Evolutionary conservation across 768 basidiomycete genomes (phyloP).

Genomic region (Podaxis mareebaensis): DNA sequence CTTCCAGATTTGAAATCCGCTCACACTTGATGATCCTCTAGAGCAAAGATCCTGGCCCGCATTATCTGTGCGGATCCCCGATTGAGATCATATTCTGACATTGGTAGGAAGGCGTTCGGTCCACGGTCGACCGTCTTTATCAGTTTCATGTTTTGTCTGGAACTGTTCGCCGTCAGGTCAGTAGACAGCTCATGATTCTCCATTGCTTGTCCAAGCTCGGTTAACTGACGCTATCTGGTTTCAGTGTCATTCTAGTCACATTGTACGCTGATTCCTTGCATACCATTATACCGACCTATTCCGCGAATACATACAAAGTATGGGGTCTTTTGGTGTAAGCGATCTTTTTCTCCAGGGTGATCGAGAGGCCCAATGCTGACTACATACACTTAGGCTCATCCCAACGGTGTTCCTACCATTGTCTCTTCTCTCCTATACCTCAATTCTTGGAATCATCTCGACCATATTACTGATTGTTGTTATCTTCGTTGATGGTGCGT

Average conservation of each 20-base stretch:
- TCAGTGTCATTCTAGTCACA: conserved; percentile 83
- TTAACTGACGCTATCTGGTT: not conserved
- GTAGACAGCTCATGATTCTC: conserved; percentile 17
- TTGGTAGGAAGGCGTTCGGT: conserved; percentile 89
- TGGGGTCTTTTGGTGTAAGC: conserved; percentile 71
- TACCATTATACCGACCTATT: conserved; percentile 65
- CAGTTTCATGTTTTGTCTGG: conserved; percentile 78
- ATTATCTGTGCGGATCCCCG: conserved; percentile 71
- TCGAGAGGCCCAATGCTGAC: not conserved
- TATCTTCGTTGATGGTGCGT: conserved; percentile 79
- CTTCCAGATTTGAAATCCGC: not conserved
- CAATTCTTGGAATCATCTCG: conserved; percentile 82
- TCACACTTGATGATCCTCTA: conserved; percentile 28
- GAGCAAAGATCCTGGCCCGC: conserved; percentile 83
- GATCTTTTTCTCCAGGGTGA: not conserved
- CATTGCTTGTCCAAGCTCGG: not conserved
- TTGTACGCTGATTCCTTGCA: conserved; percentile 87
- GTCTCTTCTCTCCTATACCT: conserved; percentile 84
- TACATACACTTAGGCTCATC: conserved; percentile 51
- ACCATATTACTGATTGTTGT: conserved; percentile 74
- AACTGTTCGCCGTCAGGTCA: conserved; percentile 81
- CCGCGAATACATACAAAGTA: conserved; percentile 73
- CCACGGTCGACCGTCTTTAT: conserved; percentile 64
- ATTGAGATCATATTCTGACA: conserved; percentile 84
- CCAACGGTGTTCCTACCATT: conserved; percentile 88